Percentiles rank a stretch among this genome's conserved stretches.
Conservation (phyloP, 2,329 filamentous ascomycete species). For the Coniella vitis region DNA sequence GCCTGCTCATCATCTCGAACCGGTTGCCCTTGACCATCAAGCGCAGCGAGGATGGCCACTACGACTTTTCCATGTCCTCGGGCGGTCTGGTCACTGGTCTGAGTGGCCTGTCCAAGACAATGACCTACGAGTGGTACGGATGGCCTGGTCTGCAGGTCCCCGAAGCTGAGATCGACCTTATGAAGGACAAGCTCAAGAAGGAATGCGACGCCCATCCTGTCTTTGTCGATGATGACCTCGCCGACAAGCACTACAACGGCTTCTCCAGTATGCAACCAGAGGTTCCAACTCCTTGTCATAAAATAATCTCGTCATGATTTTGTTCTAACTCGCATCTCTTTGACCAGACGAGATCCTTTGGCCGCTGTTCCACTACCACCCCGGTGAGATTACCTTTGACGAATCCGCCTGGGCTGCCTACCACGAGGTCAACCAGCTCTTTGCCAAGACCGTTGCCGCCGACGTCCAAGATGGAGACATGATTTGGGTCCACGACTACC, state of each 20-base stretch:
- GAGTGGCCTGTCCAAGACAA: constrained; percentile 84
- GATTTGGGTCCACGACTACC: constrained; percentile 98
- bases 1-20: constrained; percentile 84
- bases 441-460: constrained; percentile 78
- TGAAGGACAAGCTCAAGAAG: constrained; percentile 73
- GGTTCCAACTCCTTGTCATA: neutral
- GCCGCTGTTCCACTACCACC: constrained; percentile 98
- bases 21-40: constrained; percentile 96
- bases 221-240: constrained; percentile 88
- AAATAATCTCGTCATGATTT: neutral
- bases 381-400: constrained; percentile 96
- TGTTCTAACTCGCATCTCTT: constrained; percentile 9
- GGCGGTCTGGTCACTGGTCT: constrained; percentile 91
- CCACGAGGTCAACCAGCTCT: constrained; percentile 84
- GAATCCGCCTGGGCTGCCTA: constrained; percentile 92
- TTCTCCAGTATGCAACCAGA: constrained; percentile 69
- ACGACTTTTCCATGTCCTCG: constrained; percentile 93
- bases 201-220: constrained; percentile 88
- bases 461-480: constrained; percentile 90
- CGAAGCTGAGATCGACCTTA: constrained; percentile 66
- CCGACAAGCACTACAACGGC: constrained; percentile 94
- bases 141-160: constrained; percentile 94
- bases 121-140: constrained; percentile 96
- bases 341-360: constrained; percentile 84
- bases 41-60: constrained; percentile 82